Conservation (phyloP, 2,329 filamentous ascomycete genomes). For the Trichoderma sp. region DNA sequence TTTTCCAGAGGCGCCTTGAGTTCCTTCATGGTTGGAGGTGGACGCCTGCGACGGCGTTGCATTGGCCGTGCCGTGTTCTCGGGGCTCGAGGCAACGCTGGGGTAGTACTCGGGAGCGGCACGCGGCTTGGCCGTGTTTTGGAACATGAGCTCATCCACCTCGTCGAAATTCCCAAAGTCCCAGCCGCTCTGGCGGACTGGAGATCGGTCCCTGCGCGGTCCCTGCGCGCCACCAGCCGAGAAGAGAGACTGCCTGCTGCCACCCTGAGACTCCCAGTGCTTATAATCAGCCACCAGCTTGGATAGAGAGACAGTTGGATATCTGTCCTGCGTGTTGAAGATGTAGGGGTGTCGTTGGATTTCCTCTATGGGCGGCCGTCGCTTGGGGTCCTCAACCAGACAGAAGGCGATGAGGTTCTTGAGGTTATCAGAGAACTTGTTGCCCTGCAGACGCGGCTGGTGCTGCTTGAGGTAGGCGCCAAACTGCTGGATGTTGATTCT, state of each 20-base stretch:
- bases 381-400: constrained; percentile 58
- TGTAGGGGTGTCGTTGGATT: constrained; percentile 65
- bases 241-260: constrained; percentile 64
- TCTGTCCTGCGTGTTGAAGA: constrained; percentile 55
- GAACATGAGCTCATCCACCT: constrained; percentile 21
- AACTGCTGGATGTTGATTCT: constrained; percentile 44
- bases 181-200: constrained; percentile 54
- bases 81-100: constrained; percentile 11
- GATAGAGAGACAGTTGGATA: constrained; percentile 63
- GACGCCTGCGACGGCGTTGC: constrained; percentile 38
- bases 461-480: constrained; percentile 46
- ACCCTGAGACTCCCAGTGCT: constrained; percentile 67
- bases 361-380: constrained; percentile 59
- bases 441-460: constrained; percentile 58
- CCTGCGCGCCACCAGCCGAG: constrained; percentile 51
- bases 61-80: constrained; percentile 6
- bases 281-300: constrained; percentile 65
- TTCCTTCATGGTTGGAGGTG: constrained; percentile 45
- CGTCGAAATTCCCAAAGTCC: constrained; percentile 51
- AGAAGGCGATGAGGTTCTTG: constrained; percentile 60
- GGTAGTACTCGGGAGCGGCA: not conserved
- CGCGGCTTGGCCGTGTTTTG: constrained; percentile 15
- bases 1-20: constrained; percentile 48
- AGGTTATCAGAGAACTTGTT: constrained; percentile 59
- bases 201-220: constrained; percentile 35